Evolutionary conservation across 495 filamentous ascomycete species (phyloP).

Genomic region (Daldinia childiae): DNA sequence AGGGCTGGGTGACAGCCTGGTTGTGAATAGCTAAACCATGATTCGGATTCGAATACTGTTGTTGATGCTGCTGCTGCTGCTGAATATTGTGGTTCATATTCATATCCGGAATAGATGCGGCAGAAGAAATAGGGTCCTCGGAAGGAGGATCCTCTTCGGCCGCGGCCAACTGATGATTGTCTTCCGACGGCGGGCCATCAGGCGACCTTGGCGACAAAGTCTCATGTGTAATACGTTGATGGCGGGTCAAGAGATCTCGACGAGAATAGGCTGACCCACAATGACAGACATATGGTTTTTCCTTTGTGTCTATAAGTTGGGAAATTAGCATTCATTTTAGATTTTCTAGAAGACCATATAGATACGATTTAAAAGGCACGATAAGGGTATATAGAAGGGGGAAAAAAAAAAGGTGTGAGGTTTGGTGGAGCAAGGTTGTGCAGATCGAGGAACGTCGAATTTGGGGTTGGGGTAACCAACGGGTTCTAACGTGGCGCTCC

Average conservation of each 20-base stretch:
- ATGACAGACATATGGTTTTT: slow-evolving; percentile 64
- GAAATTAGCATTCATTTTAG: slow-evolving; percentile 30
- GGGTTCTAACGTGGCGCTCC: slow-evolving; percentile 64
- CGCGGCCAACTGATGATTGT: slow-evolving; percentile 42
- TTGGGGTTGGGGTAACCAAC: slow-evolving; percentile 52
- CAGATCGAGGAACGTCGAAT: slow-evolving; percentile 27
- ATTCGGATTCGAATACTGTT: slow-evolving; percentile 38
- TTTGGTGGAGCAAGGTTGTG: slow-evolving; percentile 33
- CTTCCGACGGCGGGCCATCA: slow-evolving; percentile 44
- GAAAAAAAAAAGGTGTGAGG: not conserved
- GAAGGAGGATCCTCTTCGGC: slow-evolving; percentile 43
- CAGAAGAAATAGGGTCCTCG: slow-evolving; percentile 30
- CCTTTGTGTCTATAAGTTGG: slow-evolving; percentile 58
- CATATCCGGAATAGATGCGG: slow-evolving; percentile 40
- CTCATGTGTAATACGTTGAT: slow-evolving; percentile 57
- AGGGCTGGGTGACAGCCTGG: slow-evolving; percentile 36
- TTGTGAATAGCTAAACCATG: slow-evolving; percentile 40
- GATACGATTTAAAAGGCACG: not conserved
- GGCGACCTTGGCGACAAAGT: slow-evolving; percentile 45
- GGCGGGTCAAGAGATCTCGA: slow-evolving; percentile 63
- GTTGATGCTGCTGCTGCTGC: slow-evolving; percentile 34
- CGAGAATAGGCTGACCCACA: slow-evolving; percentile 64
- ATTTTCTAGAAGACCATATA: not conserved
- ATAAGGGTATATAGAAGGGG: not conserved
- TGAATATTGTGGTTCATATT: slow-evolving; percentile 35